Conservation (phyloP, 768 basidiomycete species). For the Russula virescens region DNA sequence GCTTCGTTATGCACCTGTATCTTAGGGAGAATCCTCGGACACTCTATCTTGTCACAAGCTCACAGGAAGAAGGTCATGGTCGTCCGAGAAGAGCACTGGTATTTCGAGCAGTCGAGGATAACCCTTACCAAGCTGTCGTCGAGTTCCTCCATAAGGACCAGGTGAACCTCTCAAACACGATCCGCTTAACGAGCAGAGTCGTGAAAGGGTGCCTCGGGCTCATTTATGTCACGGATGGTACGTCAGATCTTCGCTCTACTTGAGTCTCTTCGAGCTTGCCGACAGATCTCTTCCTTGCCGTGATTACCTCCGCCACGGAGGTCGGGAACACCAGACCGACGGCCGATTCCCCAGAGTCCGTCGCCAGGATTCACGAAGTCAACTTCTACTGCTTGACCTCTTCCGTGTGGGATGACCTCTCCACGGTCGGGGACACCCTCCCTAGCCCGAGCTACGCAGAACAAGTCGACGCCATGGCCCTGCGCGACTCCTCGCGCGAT, state of each 20-base stretch:
- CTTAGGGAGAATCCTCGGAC: conserved; percentile 62
- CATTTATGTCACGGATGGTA: conserved; percentile 67
- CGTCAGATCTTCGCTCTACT: conserved; percentile 22
- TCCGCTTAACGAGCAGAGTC: conserved; percentile 62
- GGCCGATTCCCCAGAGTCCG: conserved; percentile 52
- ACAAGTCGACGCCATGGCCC: conserved; percentile 39
- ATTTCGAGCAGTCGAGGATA: conserved; percentile 56
- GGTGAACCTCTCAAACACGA: conserved; percentile 58
- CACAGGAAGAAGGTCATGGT: conserved; percentile 58
- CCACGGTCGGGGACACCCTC: conserved; percentile 45
- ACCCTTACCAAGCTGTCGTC: conserved; percentile 65
- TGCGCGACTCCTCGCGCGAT: conserved; percentile 38
- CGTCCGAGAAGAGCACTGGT: conserved; percentile 59
- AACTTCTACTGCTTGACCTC: conserved; percentile 85
- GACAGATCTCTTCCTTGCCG: conserved; percentile 78
- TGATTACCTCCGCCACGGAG: conserved; percentile 71
- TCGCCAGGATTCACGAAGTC: conserved; percentile 83
- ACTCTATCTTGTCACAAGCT: conserved; percentile 65
- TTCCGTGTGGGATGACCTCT: conserved; percentile 75
- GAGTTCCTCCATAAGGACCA: conserved; percentile 76
- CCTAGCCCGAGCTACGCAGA: conserved; percentile 54
- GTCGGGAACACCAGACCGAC: conserved; percentile 66
- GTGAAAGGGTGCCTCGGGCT: conserved; percentile 84
- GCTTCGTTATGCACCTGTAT: conserved; percentile 63
- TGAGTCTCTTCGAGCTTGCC: background rate